Evolutionary conservation across 148 eudicot genomes (phyloP).

Genomic region (Dysphania ambrosioides): DNA sequence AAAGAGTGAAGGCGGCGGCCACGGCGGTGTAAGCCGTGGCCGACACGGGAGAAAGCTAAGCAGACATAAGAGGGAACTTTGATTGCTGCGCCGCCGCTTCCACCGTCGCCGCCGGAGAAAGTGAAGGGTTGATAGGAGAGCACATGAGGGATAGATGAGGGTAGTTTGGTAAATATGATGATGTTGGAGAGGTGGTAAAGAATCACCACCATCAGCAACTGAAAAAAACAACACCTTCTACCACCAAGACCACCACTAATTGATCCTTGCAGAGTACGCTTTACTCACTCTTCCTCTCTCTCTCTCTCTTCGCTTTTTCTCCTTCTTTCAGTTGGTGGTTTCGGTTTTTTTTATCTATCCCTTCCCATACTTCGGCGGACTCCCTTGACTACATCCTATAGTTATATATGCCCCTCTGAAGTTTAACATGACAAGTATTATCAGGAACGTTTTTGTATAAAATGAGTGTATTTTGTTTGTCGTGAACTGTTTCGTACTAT

Average conservation of each 20-base stretch:
- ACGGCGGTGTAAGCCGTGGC: conserved; percentile 49
- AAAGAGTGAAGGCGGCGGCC: conserved; percentile 35
- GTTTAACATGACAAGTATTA: too few relatives aligned
- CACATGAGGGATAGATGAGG: not conserved
- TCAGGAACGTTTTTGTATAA: too few relatives aligned
- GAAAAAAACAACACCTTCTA: not conserved
- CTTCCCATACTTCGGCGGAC: too few relatives aligned
- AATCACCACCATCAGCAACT: not conserved
- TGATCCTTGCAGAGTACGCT: not conserved
- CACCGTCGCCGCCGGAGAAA: too few relatives aligned
- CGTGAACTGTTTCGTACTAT: too few relatives aligned
- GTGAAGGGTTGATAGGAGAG: conserved; percentile 21
- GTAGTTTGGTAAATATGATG: not conserved
- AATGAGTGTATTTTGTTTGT: too few relatives aligned
- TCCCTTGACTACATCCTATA: too few relatives aligned
- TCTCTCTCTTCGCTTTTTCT: conserved; percentile 1
- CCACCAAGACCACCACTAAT: too few relatives aligned
- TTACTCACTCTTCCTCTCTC: not conserved
- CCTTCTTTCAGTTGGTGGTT: too few relatives aligned
- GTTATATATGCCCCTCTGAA: too few relatives aligned
- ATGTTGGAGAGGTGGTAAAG: not conserved
- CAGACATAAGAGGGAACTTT: conserved; percentile 30
- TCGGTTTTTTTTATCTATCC: too few relatives aligned
- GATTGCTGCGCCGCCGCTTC: conserved; percentile 20
- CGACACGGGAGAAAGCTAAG: conserved; percentile 30